Conservation (phyloP, 177 flowering plant genomes). For the Vitis hybrid region DNA sequence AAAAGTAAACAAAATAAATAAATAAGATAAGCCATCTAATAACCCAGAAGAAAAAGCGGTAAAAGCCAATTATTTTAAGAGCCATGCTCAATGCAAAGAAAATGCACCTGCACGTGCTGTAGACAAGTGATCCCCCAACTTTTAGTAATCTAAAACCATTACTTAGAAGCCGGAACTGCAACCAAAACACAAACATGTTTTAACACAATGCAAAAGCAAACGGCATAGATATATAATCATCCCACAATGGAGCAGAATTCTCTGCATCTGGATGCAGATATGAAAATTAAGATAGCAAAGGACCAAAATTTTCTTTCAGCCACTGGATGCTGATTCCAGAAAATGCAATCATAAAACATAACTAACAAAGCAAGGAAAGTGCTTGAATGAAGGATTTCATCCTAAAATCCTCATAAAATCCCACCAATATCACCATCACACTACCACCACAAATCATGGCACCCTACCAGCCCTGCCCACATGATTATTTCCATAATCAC, state of each 20-base stretch:
- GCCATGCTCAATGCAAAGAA: not conserved
- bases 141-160: slow-evolving; percentile 86
- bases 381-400: too few relatives aligned
- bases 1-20: slow-evolving; percentile 1
- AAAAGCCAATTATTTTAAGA: not conserved
- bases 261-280: not conserved
- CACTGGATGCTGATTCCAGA: too few relatives aligned
- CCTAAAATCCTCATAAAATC: too few relatives aligned
- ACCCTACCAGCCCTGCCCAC: too few relatives aligned
- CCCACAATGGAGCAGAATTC: not conserved
- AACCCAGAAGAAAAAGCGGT: too few relatives aligned
- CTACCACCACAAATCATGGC: too few relatives aligned
- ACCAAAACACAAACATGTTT: slow-evolving; percentile 1
- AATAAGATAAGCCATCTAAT: not conserved
- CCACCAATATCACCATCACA: too few relatives aligned
- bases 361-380: not conserved
- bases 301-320: too few relatives aligned
- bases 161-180: slow-evolving; percentile 72
- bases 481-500: too few relatives aligned
- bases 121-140: slow-evolving; percentile 81
- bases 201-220: not conserved
- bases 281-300: too few relatives aligned
- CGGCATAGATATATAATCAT: not conserved
- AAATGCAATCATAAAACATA: not conserved
- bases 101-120: slow-evolving; percentile 96